Evolutionary conservation across 164 flowering plant genomes (phyloP).

Genomic region (Platanus orientalis): DNA sequence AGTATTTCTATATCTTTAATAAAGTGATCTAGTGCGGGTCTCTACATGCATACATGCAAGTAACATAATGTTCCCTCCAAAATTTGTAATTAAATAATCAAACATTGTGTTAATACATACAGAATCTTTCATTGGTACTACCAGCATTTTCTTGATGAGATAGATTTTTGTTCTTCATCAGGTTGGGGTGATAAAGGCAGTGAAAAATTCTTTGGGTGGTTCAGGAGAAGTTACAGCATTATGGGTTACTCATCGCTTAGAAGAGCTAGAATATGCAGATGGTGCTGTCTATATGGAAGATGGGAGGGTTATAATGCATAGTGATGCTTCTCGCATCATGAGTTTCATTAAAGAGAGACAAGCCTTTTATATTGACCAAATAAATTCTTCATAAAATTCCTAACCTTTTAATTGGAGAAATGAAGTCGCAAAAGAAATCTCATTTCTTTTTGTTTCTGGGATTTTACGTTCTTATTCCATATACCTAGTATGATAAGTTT

Average conservation of each 20-base stretch:
- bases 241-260: conserved; percentile 95
- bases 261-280: conserved; percentile 89
- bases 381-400: conserved; percentile 18
- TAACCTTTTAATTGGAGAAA: too few species aligned
- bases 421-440: too few species aligned
- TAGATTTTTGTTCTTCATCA: conserved; percentile 18
- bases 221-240: conserved; percentile 71
- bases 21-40: too few species aligned
- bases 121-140: too few species aligned
- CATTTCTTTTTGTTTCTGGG: too few species aligned
- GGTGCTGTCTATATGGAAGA: conserved; percentile 95
- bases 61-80: not conserved
- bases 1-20: too few species aligned
- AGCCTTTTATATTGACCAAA: conserved; percentile 42
- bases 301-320: conserved; percentile 59
- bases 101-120: too few species aligned
- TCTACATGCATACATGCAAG: too few species aligned
- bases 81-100: not conserved
- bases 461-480: too few species aligned
- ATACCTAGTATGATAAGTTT: too few species aligned
- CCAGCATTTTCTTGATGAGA: not conserved
- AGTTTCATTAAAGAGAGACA: conserved; percentile 45
- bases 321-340: conserved; percentile 39
- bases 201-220: conserved; percentile 47
- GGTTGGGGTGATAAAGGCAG: conserved; percentile 86